phyloP scores from a whole-genome alignment of 441 rosid genomes.

The Adansonia madagascariensis region DNA sequence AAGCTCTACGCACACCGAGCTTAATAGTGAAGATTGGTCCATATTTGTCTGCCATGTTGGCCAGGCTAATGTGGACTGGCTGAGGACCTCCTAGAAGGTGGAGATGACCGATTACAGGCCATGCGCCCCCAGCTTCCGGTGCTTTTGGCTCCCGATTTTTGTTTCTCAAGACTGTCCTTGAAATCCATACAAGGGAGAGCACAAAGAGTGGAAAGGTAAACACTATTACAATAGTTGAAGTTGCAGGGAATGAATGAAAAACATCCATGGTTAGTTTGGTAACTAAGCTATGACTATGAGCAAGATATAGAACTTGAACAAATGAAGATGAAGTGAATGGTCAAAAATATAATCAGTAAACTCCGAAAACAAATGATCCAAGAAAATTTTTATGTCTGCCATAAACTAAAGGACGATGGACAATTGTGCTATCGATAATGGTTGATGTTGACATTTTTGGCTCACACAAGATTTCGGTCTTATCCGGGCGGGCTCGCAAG shows the following conservation, averaged over 20 bases:
- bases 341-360: no score
- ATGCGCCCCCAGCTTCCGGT: conserved; percentile 33
- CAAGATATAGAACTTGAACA: neutral
- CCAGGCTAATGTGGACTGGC: conserved; percentile 34
- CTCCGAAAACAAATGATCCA: neutral
- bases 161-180: neutral
- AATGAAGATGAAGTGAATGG: neutral
- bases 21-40: conserved; percentile 46
- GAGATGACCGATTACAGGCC: conserved; percentile 51
- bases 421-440: no score
- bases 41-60: conserved; percentile 40
- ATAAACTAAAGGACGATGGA: neutral
- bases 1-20: conserved; percentile 36
- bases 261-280: neutral
- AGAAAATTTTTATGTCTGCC: neutral
- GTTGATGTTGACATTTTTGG: no score
- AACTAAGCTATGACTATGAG: neutral
- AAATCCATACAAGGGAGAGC: neutral
- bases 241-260: neutral
- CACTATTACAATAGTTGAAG: neutral
- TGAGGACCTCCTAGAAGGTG: conserved; percentile 37
- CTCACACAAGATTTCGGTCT: no score
- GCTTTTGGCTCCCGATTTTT: neutral
- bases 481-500: no score
- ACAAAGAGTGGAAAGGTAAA: conserved; percentile 10